These are phyloP conservation scores for Allantophomopsis cytisporea DNA, from an alignment of 2,329 filamentous ascomycete species.

Conservation along the genomic window DNA sequence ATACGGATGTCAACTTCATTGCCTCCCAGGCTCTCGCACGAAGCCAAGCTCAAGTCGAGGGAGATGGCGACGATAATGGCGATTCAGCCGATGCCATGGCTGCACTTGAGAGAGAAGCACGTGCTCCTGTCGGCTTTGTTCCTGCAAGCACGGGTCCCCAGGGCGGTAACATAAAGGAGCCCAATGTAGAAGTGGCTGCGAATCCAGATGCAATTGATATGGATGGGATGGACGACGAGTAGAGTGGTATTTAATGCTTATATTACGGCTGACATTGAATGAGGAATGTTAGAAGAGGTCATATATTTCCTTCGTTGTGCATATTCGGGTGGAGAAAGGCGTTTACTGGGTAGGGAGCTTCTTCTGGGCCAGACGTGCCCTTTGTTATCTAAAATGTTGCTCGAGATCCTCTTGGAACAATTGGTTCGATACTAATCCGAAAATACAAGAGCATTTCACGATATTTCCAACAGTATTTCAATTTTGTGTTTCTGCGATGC, in stretches of 20 bases:
- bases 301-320: not conserved
- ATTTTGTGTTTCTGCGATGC: too few species aligned
- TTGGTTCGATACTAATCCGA: too few species aligned
- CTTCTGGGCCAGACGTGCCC: too few species aligned
- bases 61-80: conserved; percentile 24
- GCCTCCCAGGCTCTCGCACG: conserved; percentile 87
- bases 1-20: conserved; percentile 98
- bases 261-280: too few species aligned
- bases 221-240: conserved; percentile 48
- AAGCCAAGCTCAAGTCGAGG: conserved; percentile 46
- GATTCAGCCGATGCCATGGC: conserved; percentile 70
- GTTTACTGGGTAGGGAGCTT: too few species aligned
- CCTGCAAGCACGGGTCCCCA: conserved; percentile 66
- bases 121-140: conserved; percentile 82
- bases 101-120: conserved; percentile 74
- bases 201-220: conserved; percentile 83
- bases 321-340: not conserved
- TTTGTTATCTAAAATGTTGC: too few species aligned
- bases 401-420: too few species aligned
- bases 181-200: conserved; percentile 28
- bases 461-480: too few species aligned
- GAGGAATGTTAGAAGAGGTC: not conserved
- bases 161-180: conserved; percentile 35
- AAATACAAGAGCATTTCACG: too few species aligned
- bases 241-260: not conserved